Evolutionary conservation across 495 filamentous ascomycete genomes (phyloP), one percentile per base, ranked within the genome.

Genomic region (Cairneyella variabilis): DNA sequence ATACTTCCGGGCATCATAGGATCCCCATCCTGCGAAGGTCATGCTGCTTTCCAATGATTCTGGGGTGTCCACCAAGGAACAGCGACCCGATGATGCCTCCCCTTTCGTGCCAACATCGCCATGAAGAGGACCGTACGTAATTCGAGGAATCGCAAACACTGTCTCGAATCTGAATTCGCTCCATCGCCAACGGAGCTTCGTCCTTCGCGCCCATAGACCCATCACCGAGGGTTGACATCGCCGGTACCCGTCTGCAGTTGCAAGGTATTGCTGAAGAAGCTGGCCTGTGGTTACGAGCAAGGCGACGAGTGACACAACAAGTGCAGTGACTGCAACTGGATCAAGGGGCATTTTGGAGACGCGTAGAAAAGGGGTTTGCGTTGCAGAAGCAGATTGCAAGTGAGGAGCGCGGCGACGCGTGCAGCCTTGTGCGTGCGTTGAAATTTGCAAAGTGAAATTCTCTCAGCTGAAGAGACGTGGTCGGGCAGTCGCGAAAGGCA

Each of bases 171-270:
- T 53, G 37, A 69, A 61, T 26, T 69, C 54, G 23, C 53, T 52
- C 66, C 61, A 64, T 16, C 58, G 57, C 25, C 53, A 64, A 34
- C 40, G 30, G 14, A 63, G 40, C 16, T 45, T 53, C 8, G 64
- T 69, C n/a, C 50, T 45, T 17, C 12, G 51, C 2, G 66, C 64
- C 66, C 64, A 69, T 0, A 26, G 18, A 5, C 64, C 64, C 36
- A 69, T 63, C 0, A 69, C 64, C 3, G 66, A 68, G n/a, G 43
- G 34, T 43, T 67, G 62, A 52, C 67, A 69, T 58, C 67, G 49
- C 28, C 64, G 62, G 40, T 66, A 71, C 10, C 69, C 69, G 22
- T 69, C 67, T 23, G 68, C 68, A 1, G 68, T 69, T 17, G 64
- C 66, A 25, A 70, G 66, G 32, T 66, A 58, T 27, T 71, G 68